Evolutionary conservation across 2,329 filamentous ascomycete species (phyloP).

Genomic region (Trichoderma oligosporum): DNA sequence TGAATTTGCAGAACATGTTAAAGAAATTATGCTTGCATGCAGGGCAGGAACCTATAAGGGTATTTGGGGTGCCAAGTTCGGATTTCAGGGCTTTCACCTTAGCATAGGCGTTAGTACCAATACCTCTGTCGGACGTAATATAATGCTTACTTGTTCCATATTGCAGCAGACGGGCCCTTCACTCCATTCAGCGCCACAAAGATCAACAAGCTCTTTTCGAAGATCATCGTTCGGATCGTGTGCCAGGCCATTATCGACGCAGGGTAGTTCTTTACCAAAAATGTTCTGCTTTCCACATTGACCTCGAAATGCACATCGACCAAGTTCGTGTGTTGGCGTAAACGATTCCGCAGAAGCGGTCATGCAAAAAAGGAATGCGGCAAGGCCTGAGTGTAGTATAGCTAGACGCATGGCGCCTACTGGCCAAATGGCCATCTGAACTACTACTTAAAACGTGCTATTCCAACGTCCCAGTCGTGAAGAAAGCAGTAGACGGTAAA

Average conservation of each 20-base stretch:
- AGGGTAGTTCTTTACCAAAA: slow-evolving; percentile 86
- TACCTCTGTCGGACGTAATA: background rate
- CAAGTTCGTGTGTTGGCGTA: slow-evolving; percentile 72
- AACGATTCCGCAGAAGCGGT: slow-evolving; percentile 29
- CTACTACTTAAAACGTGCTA: background rate
- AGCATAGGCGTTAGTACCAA: background rate
- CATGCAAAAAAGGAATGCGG: slow-evolving; percentile 30
- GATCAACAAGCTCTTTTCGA: slow-evolving; percentile 71
- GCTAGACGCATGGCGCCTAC: slow-evolving; percentile 14
- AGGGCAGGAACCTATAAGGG: slow-evolving; percentile 87
- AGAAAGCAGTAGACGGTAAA: no score
- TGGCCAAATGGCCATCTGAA: slow-evolving; percentile 6
- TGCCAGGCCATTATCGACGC: slow-evolving; percentile 84
- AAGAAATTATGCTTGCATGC: slow-evolving; percentile 99
- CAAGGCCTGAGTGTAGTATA: slow-evolving; percentile 32
- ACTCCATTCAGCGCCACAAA: slow-evolving; percentile 87
- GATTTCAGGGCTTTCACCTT: slow-evolving; percentile 75
- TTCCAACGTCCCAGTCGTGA: background rate
- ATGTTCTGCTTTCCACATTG: slow-evolving; percentile 88
- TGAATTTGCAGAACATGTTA: slow-evolving; percentile 97
- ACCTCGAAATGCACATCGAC: slow-evolving; percentile 84
- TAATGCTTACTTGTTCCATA: slow-evolving; percentile 62
- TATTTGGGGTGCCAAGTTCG: slow-evolving; percentile 81
- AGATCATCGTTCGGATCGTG: slow-evolving; percentile 67
- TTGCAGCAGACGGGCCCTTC: slow-evolving; percentile 81